A percentile compares a stretch with the other conserved stretches of the same genome.
These are phyloP conservation scores for Cystobasidium pallidum DNA, from an alignment of 1,284 basidiomycete species.

Conservation along the genomic window DNA sequence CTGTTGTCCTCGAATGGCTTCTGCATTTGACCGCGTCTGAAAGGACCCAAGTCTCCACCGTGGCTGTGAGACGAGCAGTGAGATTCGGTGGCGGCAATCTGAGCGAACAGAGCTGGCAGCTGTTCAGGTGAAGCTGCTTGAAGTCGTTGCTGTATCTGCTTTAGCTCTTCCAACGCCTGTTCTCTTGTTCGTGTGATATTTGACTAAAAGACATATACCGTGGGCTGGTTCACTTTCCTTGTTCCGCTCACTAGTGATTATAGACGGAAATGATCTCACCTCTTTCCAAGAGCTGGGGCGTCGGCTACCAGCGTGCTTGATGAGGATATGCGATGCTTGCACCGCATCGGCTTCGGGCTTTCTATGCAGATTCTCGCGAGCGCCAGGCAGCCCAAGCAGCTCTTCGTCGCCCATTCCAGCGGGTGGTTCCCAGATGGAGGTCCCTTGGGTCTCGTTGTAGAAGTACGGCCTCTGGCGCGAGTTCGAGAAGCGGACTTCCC, in stretches of 20 bases:
- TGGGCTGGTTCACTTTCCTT: background rate
- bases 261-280: slow-evolving; percentile 64
- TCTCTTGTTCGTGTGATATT: slow-evolving; percentile 87
- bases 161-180: slow-evolving; percentile 79
- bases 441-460: slow-evolving; percentile 72
- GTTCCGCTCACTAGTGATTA: background rate
- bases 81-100: slow-evolving; percentile 73
- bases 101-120: slow-evolving; percentile 67
- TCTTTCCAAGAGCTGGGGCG: slow-evolving; percentile 90
- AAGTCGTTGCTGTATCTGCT: slow-evolving; percentile 62
- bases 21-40: slow-evolving; percentile 90
- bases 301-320: slow-evolving; percentile 87
- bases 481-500: slow-evolving; percentile 45
- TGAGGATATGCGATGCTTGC: slow-evolving; percentile 89
- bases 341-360: slow-evolving; percentile 64
- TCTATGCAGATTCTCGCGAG: slow-evolving; percentile 60
- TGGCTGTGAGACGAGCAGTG: slow-evolving; percentile 84
- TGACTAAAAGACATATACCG: slow-evolving; percentile 58
- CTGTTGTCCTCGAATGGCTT: slow-evolving; percentile 94
- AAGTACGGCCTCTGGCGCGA: slow-evolving; percentile 81
- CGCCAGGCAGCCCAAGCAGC: slow-evolving; percentile 70
- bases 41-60: slow-evolving; percentile 81
- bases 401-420: slow-evolving; percentile 67
- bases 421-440: slow-evolving; percentile 85
- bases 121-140: slow-evolving; percentile 58